Evolutionary conservation across 176 grass and related monocot species (phyloP), one percentile per base, ranked within the genome.

Genomic region (Avena eriantha): DNA sequence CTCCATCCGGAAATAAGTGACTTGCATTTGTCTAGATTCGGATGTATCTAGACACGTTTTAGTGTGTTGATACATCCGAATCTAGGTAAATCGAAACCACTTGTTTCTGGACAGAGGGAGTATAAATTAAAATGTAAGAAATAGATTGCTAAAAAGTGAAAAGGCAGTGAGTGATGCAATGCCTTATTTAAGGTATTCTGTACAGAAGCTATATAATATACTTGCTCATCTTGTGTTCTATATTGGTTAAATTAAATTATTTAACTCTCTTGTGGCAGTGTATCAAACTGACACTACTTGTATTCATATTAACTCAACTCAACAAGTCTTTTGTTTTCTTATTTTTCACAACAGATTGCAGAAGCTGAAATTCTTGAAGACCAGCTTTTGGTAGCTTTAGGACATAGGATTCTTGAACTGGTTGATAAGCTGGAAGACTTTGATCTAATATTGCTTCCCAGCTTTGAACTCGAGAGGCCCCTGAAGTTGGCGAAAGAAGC

Each of bases 351-450:
- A 64, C 85, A 99, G 97, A 94, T 99, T 76, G 97, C 92, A 69
- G 97, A 99, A 83, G 92, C 97, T 82, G 92, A 99, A 87, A 89
- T 99, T 85, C 92, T 97, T 16, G 97, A 97, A 78, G 94, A 97
- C 81, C 94, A 91, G 60, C 92, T 99, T 85, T 85, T 99, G 83
- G 87, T 99, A 90, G 97, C 92, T 80, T 81, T 99, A 89, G 97
- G 94, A 26, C 97, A 99, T 77, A 92, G 97, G 80, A 99, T 99
- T 90, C 83, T 99, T 58, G 97, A 99, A 83, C 90, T 99, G 43
- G 92, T 90, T 73, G 97, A 99, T 21, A 91, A 94, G 65, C 69
- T 99, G 43, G 97, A 99, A 47, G 92, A 99, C 63, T 99, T 99
- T 24, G 97, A 99, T 82, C 83, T 99, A 85, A 93, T 90, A 68